These are phyloP conservation scores for Fusarium albidum DNA, from an alignment of 2,329 filamentous ascomycete species.

Conservation along the genomic window DNA sequence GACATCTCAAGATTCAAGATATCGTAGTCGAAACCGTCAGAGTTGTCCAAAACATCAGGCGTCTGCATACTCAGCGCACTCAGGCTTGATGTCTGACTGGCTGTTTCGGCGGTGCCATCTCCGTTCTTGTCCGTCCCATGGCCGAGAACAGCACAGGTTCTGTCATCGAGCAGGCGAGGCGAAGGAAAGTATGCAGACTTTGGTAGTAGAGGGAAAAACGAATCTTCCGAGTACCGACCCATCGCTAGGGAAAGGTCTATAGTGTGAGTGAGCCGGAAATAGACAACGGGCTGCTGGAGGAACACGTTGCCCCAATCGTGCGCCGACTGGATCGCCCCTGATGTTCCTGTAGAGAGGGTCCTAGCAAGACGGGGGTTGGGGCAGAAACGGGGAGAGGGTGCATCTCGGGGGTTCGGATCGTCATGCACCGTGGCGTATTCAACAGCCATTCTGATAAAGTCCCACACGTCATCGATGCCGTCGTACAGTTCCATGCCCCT, in stretches of 20 bases:
- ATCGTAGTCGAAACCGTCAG: no score
- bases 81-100: no score
- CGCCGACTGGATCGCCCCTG: not conserved
- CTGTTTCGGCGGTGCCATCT: no score
- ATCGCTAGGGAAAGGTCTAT: slow-evolving; percentile 20
- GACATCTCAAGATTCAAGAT: no score
- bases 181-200: no score
- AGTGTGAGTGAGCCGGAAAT: slow-evolving; percentile 16
- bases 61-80: no score
- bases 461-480: slow-evolving; percentile 24
- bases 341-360: not conserved
- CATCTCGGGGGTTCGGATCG: not conserved
- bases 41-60: no score
- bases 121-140: no score
- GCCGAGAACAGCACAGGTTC: no score
- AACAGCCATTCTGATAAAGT: slow-evolving; percentile 12
- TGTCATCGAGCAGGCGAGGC: no score
- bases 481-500: slow-evolving; percentile 20
- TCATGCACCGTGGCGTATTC: slow-evolving; percentile 8
- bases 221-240: slow-evolving; percentile 14
- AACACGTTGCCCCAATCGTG: slow-evolving; percentile 22
- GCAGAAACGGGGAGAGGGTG: no score
- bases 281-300: slow-evolving; percentile 12
- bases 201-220: not conserved
- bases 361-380: not conserved